Percentiles rank a stretch among this genome's conserved stretches.
These are phyloP conservation scores for Aspergillus mulundensis DNA, from an alignment of 495 filamentous ascomycete species.

Conservation along the genomic window DNA sequence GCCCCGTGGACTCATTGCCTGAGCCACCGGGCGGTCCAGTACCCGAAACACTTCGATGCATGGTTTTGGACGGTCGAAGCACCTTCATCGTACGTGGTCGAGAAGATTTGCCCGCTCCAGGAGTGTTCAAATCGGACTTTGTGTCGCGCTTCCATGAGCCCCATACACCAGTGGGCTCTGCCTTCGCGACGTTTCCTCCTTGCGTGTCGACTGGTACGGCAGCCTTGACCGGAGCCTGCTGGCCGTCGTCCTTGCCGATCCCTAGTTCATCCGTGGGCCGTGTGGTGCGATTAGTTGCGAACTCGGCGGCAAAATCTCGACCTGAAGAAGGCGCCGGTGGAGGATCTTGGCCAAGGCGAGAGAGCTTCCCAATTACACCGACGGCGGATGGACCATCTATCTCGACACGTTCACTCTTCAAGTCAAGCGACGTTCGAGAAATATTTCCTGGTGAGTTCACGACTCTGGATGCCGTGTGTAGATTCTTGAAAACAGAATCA, in stretches of 20 bases:
- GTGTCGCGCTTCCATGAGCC: constrained; percentile 65
- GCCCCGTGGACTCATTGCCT: constrained; percentile 23
- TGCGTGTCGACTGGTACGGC: constrained; percentile 26
- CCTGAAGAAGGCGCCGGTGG: constrained; percentile 23
- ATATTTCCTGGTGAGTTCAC: constrained; percentile 10
- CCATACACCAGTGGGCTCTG: constrained; percentile 54
- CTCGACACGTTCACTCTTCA: constrained; percentile 6
- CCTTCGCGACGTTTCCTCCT: constrained; percentile 33
- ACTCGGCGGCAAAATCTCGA: constrained; percentile 28
- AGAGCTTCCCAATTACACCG: constrained; percentile 30
- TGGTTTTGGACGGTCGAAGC: constrained; percentile 60
- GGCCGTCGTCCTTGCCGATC: constrained; percentile 20
- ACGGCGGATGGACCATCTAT: constrained; percentile 20
- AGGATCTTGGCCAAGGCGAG: constrained; percentile 12
- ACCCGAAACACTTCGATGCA: constrained; percentile 35
- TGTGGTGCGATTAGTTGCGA: constrained; percentile 37
- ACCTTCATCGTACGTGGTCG: constrained; percentile 70
- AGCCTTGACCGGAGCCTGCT: constrained; percentile 19
- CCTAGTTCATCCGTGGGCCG: constrained; percentile 17
- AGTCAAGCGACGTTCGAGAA: neutral
- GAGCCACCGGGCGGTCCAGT: constrained; percentile 29
- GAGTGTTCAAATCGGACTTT: constrained; percentile 40
- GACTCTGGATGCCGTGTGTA: constrained; percentile 55
- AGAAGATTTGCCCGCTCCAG: constrained; percentile 40
- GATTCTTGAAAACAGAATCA: constrained; percentile 69